phyloP scores from a whole-genome alignment of 73 alveolate species.

The Durusdinium trenchii region DNA sequence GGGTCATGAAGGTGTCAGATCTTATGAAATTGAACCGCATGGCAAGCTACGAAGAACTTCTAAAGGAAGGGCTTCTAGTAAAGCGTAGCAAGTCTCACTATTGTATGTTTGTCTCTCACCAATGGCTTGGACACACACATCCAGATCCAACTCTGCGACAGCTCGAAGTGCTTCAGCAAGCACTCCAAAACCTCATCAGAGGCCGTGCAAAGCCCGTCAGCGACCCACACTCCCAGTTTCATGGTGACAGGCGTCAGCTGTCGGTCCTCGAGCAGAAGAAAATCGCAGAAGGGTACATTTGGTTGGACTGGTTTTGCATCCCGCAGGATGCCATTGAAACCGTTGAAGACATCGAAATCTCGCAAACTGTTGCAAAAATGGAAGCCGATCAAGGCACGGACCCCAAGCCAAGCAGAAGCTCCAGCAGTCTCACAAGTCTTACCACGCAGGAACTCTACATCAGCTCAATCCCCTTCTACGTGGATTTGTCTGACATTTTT shows the following conservation, averaged over 20 bases:
- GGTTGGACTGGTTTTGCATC: constrained; percentile 70
- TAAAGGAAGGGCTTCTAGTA: constrained; percentile 13
- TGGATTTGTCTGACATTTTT: constrained; percentile 46
- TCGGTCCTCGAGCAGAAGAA: background rate
- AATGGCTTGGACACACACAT: background rate
- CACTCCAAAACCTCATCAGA: background rate
- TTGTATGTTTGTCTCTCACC: constrained; percentile 56
- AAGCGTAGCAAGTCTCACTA: background rate
- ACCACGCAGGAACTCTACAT: constrained; percentile 40
- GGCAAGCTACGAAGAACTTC: constrained; percentile 40
- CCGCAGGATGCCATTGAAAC: background rate
- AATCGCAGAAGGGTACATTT: background rate
- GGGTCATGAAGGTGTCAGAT: constrained; percentile 6
- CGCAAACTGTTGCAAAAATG: background rate
- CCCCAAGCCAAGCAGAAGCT: background rate
- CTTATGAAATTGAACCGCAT: constrained; percentile 29
- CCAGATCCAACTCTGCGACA: constrained; percentile 39
- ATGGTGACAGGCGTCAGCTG: constrained; percentile 30
- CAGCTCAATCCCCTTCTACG: constrained; percentile 41
- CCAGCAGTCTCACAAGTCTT: background rate
- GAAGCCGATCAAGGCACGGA: no score
- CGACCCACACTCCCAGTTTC: constrained; percentile 27
- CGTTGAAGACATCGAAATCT: background rate
- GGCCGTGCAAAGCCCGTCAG: background rate
- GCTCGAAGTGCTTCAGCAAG: constrained; percentile 27